phyloP scores from a whole-genome alignment of 768 basidiomycete genomes.

The Tulasnella sp. region DNA sequence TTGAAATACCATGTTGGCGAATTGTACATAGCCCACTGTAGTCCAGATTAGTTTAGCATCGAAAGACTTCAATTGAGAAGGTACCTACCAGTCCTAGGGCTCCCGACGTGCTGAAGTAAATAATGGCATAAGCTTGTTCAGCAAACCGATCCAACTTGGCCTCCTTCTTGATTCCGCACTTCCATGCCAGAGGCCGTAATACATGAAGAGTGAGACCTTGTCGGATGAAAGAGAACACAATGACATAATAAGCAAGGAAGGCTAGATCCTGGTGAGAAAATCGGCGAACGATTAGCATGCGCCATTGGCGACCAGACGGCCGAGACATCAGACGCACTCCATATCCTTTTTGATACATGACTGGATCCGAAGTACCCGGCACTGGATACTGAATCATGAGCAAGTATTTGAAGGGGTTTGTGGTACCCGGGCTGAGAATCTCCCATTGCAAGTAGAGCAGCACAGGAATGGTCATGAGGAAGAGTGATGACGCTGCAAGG shows the following conservation, averaged over 20 bases:
- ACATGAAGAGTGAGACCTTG: slow-evolving; percentile 58
- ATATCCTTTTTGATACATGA: slow-evolving; percentile 59
- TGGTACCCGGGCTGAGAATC: slow-evolving; percentile 34
- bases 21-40: slow-evolving; percentile 67
- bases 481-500: slow-evolving; percentile 46
- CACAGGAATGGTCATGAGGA: slow-evolving; percentile 49
- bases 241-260: slow-evolving; percentile 73
- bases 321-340: slow-evolving; percentile 16
- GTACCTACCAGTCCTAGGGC: slow-evolving; percentile 62
- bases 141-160: slow-evolving; percentile 73
- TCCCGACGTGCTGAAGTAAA: slow-evolving; percentile 67
- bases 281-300: background rate
- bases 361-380: slow-evolving; percentile 39
- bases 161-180: slow-evolving; percentile 54
- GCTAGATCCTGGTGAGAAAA: slow-evolving; percentile 41
- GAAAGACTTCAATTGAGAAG: background rate
- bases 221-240: slow-evolving; percentile 83
- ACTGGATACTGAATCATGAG: slow-evolving; percentile 63
- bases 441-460: slow-evolving; percentile 58
- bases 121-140: slow-evolving; percentile 79
- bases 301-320: background rate
- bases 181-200: slow-evolving; percentile 53
- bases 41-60: background rate
- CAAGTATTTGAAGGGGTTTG: slow-evolving; percentile 64
- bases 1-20: slow-evolving; percentile 80